Evolutionary conservation across 495 filamentous ascomycete species (phyloP).

Genomic region (Trichocladium uniseriatum): DNA sequence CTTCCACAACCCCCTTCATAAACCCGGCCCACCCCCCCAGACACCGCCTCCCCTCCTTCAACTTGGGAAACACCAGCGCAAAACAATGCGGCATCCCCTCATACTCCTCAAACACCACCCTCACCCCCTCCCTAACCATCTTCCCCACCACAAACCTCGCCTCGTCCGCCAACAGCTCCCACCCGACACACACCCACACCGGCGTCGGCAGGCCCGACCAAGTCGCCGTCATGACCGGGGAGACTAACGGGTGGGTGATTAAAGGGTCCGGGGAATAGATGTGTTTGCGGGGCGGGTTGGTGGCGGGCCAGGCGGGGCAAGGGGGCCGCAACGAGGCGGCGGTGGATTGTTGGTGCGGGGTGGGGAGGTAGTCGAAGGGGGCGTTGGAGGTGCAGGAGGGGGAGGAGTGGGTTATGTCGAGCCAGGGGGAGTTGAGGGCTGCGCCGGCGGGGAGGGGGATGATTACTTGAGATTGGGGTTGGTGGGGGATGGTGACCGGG

Average conservation of each 20-base stretch:
- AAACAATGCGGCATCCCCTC: slow-evolving; percentile 91
- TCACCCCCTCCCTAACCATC: slow-evolving; percentile 51
- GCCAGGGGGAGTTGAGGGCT: slow-evolving; percentile 60
- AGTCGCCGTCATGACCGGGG: slow-evolving; percentile 50
- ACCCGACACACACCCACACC: slow-evolving; percentile 62
- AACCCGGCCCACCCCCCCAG: slow-evolving; percentile 52
- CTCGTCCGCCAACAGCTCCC: slow-evolving; percentile 75
- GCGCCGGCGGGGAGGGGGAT: slow-evolving; percentile 64
- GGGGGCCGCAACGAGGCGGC: slow-evolving; percentile 34
- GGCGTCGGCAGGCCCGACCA: slow-evolving; percentile 69
- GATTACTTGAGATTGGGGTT: too few relatives aligned
- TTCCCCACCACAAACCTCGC: slow-evolving; percentile 50
- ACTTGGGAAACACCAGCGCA: slow-evolving; percentile 49
- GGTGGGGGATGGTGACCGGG: slow-evolving; percentile 61
- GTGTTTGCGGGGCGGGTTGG: slow-evolving; percentile 53
- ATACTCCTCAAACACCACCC: slow-evolving; percentile 62
- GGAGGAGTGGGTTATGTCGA: slow-evolving; percentile 63
- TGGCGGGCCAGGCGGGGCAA: slow-evolving; percentile 61
- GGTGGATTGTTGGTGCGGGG: slow-evolving; percentile 26
- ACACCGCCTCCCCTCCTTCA: slow-evolving; percentile 40
- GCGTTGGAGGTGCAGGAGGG: slow-evolving; percentile 58
- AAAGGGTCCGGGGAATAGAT: slow-evolving; percentile 57
- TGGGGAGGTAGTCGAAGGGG: slow-evolving; percentile 66
- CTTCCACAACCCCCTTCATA: slow-evolving; percentile 35
- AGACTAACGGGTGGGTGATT: slow-evolving; percentile 66